Conservation (phyloP, 495 filamentous ascomycete genomes). For the Lasiosphaeria miniovina region DNA sequence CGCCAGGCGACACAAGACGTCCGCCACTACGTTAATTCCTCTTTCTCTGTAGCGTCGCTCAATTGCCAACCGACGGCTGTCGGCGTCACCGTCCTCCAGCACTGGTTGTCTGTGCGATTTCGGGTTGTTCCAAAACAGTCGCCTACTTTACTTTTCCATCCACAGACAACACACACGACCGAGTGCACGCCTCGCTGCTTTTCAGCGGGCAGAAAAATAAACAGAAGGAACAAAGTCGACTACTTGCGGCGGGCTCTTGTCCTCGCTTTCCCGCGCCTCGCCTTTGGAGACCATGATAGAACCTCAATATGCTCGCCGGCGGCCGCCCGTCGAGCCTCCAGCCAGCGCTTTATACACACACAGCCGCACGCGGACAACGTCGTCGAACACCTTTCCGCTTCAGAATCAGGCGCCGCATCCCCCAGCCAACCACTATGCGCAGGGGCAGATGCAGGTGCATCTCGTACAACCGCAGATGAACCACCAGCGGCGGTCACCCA, state of each 20-base stretch:
- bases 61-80: too few species aligned
- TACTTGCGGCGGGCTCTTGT: too few species aligned
- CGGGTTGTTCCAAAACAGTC: too few species aligned
- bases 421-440: background rate
- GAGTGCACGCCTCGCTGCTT: too few species aligned
- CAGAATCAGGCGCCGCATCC: conserved; percentile 24
- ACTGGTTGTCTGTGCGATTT: too few species aligned
- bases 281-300: conserved; percentile 24
- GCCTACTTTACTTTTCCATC: too few species aligned
- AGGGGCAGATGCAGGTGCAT: conserved; percentile 30
- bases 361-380: conserved; percentile 57
- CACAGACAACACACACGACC: too few species aligned
- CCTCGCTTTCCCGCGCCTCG: conserved; percentile 11
- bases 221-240: too few species aligned
- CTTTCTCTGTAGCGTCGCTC: background rate
- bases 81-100: too few species aligned
- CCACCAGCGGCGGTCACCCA: conserved; percentile 62
- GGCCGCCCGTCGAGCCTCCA: conserved; percentile 36
- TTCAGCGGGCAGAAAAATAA: too few species aligned
- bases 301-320: conserved; percentile 28
- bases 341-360: conserved; percentile 41
- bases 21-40: background rate
- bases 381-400: conserved; percentile 56
- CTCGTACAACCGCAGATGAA: conserved; percentile 37
- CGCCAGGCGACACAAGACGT: background rate